Evolutionary conservation across 2,329 filamentous ascomycete genomes (phyloP).

Genomic region (Cordyceps militaris): DNA sequence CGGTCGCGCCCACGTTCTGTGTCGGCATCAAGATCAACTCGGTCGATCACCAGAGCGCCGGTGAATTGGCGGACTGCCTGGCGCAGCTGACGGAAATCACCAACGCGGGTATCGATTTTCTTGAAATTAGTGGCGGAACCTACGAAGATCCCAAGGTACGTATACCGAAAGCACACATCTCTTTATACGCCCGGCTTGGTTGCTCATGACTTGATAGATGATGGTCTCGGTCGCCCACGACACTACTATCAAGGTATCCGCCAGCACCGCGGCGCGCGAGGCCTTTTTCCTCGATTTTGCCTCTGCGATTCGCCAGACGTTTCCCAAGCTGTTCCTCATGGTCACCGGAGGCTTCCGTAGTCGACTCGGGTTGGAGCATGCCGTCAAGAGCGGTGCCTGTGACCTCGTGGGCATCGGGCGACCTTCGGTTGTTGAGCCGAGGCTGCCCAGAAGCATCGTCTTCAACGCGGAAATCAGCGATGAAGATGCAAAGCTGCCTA

Average conservation of each 20-base stretch:
- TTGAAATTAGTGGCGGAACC: constrained; percentile 60
- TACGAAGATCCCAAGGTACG: constrained; percentile 45
- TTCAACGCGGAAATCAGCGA: constrained; percentile 29
- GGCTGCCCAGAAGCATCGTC: constrained; percentile 28
- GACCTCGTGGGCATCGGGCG: constrained; percentile 36
- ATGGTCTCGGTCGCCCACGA: constrained; percentile 12
- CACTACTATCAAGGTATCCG: constrained; percentile 23
- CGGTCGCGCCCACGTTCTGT: constrained; percentile 34
- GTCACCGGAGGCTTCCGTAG: constrained; percentile 59
- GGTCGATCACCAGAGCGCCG: constrained; percentile 45
- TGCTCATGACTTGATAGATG: neutral
- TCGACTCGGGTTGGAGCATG: constrained; percentile 33
- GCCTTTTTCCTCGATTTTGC: constrained; percentile 65
- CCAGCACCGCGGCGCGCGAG: constrained; percentile 47
- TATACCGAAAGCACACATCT: neutral
- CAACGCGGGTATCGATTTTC: constrained; percentile 51
- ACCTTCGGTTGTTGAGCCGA: constrained; percentile 32
- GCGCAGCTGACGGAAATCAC: constrained; percentile 49
- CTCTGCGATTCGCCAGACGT: constrained; percentile 37
- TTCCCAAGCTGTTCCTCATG: constrained; percentile 41
- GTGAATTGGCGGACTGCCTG: constrained; percentile 44
- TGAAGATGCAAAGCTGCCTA: constrained; percentile 26
- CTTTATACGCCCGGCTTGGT: neutral
- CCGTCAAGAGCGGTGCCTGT: constrained; percentile 30
- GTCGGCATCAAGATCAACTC: constrained; percentile 51